Percentiles rank a stretch among this genome's conserved stretches.
These are phyloP conservation scores for Euphrasia arctica DNA, from an alignment of 305 asterid species.

Conservation along the genomic window DNA sequence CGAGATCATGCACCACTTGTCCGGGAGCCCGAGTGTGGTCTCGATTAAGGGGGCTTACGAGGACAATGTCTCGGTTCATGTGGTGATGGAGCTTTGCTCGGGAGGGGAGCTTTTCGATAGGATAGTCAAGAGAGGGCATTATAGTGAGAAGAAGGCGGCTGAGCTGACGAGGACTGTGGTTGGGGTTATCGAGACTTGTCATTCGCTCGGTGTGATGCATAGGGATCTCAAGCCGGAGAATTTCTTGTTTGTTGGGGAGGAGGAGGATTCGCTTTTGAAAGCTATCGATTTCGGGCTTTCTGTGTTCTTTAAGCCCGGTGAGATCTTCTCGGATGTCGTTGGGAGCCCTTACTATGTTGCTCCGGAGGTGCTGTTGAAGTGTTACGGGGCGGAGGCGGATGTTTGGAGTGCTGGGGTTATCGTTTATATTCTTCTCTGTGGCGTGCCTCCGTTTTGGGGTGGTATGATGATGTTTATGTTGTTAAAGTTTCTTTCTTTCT, in stretches of 20 bases:
- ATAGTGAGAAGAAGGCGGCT: conserved; percentile 71
- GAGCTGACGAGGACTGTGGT: conserved; percentile 70
- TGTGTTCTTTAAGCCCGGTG: conserved; percentile 76
- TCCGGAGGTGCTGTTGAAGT: conserved; percentile 69
- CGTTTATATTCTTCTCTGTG: conserved; percentile 67
- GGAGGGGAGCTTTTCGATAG: conserved; percentile 90
- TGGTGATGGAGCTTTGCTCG: conserved; percentile 74
- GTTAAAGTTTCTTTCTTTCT: not conserved
- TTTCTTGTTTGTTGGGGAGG: conserved; percentile 60
- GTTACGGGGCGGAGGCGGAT: conserved; percentile 70
- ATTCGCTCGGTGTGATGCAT: conserved; percentile 74
- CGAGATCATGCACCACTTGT: conserved; percentile 80
- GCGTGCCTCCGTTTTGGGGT: conserved; percentile 85
- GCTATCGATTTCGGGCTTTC: conserved; percentile 82
- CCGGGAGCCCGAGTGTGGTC: conserved; percentile 65
- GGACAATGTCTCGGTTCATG: conserved; percentile 73
- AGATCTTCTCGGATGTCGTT: conserved; percentile 64
- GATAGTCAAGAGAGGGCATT: conserved; percentile 73
- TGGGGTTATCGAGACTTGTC: conserved; percentile 73
- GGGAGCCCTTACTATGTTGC: conserved; percentile 90
- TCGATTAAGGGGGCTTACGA: conserved; percentile 72
- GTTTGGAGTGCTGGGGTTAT: conserved; percentile 93
- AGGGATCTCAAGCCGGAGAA: conserved; percentile 80
- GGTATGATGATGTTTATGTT: conserved; percentile 33
- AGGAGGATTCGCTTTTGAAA: conserved; percentile 69